Conservation (phyloP, 2,329 filamentous ascomycete genomes). For the Fusarium subglutinans region DNA sequence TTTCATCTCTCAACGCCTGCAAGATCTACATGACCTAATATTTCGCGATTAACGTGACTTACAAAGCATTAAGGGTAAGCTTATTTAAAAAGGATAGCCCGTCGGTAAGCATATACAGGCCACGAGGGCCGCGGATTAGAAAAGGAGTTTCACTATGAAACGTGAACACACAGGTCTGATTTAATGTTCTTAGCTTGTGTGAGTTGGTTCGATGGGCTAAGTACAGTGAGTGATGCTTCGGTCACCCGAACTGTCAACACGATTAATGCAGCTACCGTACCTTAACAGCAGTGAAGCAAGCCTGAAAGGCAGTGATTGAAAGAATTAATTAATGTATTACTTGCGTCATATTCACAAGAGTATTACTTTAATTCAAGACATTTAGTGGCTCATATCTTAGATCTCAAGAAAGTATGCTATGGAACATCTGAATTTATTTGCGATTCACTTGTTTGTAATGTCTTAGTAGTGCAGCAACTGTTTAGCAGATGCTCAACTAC, state of each 20-base stretch:
- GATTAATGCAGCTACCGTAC: accelerated
- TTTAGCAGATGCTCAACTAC: background rate
- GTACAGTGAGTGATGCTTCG: background rate
- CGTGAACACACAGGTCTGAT: accelerated
- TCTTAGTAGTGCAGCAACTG: too few relatives aligned
- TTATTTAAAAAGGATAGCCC: too few relatives aligned
- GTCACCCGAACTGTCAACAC: too few relatives aligned
- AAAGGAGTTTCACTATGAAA: background rate
- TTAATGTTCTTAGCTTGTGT: accelerated
- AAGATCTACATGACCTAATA: background rate
- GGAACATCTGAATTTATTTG: too few relatives aligned
- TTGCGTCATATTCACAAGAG: background rate
- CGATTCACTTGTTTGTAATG: too few relatives aligned
- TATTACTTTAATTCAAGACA: accelerated
- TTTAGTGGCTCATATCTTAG: accelerated
- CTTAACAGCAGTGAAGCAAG: background rate
- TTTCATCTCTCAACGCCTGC: accelerated
- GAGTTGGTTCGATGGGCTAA: background rate
- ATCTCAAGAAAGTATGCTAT: background rate
- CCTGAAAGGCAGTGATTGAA: background rate
- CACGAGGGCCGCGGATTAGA: accelerated
- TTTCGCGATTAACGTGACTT: too few relatives aligned
- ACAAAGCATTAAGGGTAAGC: background rate
- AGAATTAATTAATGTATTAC: background rate
- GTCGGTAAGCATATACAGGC: background rate